Conservation (phyloP, 2,329 filamentous ascomycete species). For the Aaosphaeria pasadenensis region DNA sequence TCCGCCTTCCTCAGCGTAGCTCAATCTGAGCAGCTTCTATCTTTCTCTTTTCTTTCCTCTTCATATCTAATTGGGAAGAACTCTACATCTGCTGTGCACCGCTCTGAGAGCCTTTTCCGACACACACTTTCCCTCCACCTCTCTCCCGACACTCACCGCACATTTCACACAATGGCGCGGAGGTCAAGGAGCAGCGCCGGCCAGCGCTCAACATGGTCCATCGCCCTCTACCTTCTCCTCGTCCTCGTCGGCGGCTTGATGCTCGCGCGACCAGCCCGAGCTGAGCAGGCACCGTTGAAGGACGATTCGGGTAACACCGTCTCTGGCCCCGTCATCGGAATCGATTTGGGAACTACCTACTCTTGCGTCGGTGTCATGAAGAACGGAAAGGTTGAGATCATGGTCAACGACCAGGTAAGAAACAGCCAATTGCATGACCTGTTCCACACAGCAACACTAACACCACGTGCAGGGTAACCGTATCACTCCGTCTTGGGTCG, state of each 20-base stretch:
- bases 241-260: slow-evolving; percentile 82
- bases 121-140: slow-evolving; percentile 17
- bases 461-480: slow-evolving; percentile 36
- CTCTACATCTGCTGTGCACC: slow-evolving; percentile 5
- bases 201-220: slow-evolving; percentile 79
- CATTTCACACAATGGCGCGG: slow-evolving; percentile 52
- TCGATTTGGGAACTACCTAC: slow-evolving; percentile 37
- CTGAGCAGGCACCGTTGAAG: slow-evolving; percentile 62
- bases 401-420: slow-evolving; percentile 44
- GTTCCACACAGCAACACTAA: too few relatives aligned
- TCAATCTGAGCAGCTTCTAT: not conserved
- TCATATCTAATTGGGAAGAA: slow-evolving; percentile 4
- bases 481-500: slow-evolving; percentile 71
- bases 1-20: not conserved
- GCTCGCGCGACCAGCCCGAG: slow-evolving; percentile 73
- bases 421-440: not conserved
- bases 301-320: slow-evolving; percentile 62
- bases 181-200: slow-evolving; percentile 63
- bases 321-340: slow-evolving; percentile 34
- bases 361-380: slow-evolving; percentile 41
- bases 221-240: slow-evolving; percentile 87
- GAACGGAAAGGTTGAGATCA: slow-evolving; percentile 42
- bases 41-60: slow-evolving; percentile 15
- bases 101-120: slow-evolving; percentile 16
- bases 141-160: slow-evolving; percentile 9